These are phyloP conservation scores for Tricholoma sp. DNA, from an alignment of 768 basidiomycete species.

Conservation along the genomic window DNA sequence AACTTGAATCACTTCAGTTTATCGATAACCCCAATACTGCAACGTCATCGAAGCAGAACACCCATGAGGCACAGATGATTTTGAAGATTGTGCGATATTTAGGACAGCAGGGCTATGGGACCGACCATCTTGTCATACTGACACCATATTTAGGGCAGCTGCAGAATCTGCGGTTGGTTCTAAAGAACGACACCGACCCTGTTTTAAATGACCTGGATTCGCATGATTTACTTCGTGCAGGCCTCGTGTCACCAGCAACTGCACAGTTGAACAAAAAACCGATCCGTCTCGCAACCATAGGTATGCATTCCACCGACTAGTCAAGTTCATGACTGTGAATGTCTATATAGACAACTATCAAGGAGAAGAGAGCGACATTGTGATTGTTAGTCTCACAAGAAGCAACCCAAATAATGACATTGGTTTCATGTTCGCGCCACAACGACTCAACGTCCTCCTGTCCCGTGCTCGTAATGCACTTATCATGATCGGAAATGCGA, in stretches of 20 bases:
- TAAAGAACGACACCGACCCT: constrained; percentile 49
- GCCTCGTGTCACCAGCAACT: constrained; percentile 36
- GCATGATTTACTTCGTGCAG: constrained; percentile 51
- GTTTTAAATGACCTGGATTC: constrained; percentile 61
- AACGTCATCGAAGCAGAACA: constrained; percentile 57
- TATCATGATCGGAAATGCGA: constrained; percentile 62
- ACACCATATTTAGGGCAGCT: constrained; percentile 71
- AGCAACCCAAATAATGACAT: constrained; percentile 54
- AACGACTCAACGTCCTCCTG: constrained; percentile 65
- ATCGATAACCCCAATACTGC: constrained; percentile 43
- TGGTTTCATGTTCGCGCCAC: constrained; percentile 67
- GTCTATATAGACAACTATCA: constrained; percentile 60
- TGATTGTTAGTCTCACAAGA: constrained; percentile 55
- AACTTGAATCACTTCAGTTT: constrained; percentile 22
- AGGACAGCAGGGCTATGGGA: constrained; percentile 61
- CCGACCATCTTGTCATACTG: constrained; percentile 56
- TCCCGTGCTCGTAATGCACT: constrained; percentile 63
- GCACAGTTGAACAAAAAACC: constrained; percentile 38
- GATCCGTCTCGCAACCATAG: constrained; percentile 61
- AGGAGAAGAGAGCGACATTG: constrained; percentile 70
- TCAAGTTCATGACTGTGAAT: background rate
- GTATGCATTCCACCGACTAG: constrained; percentile 24
- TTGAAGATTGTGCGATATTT: constrained; percentile 62
- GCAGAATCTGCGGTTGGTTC: constrained; percentile 37
- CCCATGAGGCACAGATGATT: constrained; percentile 56